phyloP scores from a whole-genome alignment of 2,329 filamentous ascomycete genomes.

The Akanthomyces muscarius region DNA sequence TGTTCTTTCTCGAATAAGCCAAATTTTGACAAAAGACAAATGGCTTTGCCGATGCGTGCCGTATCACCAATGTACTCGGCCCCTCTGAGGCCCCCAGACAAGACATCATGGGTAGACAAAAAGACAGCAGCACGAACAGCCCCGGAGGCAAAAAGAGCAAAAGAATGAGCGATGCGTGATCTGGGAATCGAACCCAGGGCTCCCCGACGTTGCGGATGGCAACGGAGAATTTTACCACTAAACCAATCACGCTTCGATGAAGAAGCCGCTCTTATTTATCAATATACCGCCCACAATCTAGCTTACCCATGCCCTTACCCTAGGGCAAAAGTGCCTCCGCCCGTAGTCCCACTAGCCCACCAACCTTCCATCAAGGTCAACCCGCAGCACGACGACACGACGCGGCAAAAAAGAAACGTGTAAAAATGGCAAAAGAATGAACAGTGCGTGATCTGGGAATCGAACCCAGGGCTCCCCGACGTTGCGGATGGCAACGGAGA shows the following conservation, averaged over 20 bases:
- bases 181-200: conserved; percentile 23
- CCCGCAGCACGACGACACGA: neutral
- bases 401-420: neutral
- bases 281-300: neutral
- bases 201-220: conserved; percentile 23
- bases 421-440: conserved; percentile 9
- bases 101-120: neutral
- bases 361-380: neutral
- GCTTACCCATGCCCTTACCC: neutral
- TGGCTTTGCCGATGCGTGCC: neutral
- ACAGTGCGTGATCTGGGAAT: conserved; percentile 24
- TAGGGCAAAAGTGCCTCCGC: conserved; percentile 2
- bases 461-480: conserved; percentile 22
- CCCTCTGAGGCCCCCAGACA: neutral
- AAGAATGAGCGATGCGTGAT: conserved; percentile 19
- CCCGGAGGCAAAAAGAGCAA: neutral
- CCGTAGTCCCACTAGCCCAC: neutral
- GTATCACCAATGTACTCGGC: neutral
- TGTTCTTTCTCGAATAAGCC: conserved; percentile 6
- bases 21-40: neutral
- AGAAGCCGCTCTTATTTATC: neutral
- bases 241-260: conserved; percentile 22
- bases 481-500: conserved; percentile 23
- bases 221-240: conserved; percentile 24
- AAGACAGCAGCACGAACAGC: too few species aligned